A percentile compares a stretch with the other conserved stretches of the same genome.
Conservation (phyloP, 352 stramenopile species). For the Peronospora belbahrii region DNA sequence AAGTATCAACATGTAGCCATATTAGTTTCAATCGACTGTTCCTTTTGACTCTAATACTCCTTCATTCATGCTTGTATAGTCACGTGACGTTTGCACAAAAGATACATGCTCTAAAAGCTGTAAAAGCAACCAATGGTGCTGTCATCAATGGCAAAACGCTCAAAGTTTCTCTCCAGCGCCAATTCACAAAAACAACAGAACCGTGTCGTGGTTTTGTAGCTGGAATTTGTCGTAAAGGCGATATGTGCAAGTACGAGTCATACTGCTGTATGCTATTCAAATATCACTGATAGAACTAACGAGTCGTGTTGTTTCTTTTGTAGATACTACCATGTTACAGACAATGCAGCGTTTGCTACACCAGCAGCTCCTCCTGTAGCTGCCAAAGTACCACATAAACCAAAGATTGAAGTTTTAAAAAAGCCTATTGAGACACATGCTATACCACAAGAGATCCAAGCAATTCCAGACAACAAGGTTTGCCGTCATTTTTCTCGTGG, state of each 20-base stretch:
- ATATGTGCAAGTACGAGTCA: constrained; percentile 73
- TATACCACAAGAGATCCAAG: constrained; percentile 17
- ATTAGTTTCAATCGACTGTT: no score
- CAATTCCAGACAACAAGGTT: constrained; percentile 27
- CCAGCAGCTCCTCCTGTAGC: background rate
- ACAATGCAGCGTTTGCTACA: constrained; percentile 9
- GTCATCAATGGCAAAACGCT: constrained; percentile 51
- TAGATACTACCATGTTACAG: constrained; percentile 29
- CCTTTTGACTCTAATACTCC: no score
- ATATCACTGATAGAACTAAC: background rate
- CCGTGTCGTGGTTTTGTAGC: constrained; percentile 49
- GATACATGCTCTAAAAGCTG: constrained; percentile 29
- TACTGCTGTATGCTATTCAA: background rate
- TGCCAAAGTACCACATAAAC: background rate
- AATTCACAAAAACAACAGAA: constrained; percentile 31
- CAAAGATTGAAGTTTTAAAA: constrained; percentile 2
- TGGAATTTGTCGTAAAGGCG: constrained; percentile 53
- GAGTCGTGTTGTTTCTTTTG: background rate
- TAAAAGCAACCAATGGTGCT: constrained; percentile 38
- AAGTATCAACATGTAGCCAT: constrained; percentile 17
- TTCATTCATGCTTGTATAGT: constrained; percentile 6
- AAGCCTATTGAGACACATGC: background rate
- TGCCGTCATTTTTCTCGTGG: constrained; percentile 54
- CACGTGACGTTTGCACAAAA: constrained; percentile 34
- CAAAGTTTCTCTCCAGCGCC: constrained; percentile 31